Evolutionary conservation across 2,329 filamentous ascomycete genomes (phyloP).

Genomic region (Aspergillus ochraceoroseus): DNA sequence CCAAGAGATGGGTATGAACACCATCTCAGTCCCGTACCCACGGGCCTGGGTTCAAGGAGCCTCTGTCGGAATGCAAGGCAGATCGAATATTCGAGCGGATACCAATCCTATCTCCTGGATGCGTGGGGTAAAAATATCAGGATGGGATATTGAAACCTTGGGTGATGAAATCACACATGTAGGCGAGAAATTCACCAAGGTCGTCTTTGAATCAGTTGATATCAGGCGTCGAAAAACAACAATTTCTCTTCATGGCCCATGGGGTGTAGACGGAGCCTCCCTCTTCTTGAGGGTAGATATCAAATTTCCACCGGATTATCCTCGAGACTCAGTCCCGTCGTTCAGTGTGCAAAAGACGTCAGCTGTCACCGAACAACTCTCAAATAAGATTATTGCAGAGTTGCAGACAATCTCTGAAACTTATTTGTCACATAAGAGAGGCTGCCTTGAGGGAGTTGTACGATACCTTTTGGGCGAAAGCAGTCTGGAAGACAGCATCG

Average conservation of each 20-base stretch:
- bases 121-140: conserved; percentile 58
- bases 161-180: conserved; percentile 59
- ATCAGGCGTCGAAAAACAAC: conserved; percentile 51
- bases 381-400: conserved; percentile 48
- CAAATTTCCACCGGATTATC: conserved; percentile 56
- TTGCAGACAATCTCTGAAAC: conserved; percentile 53
- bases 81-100: conserved; percentile 46
- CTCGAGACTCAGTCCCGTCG: conserved; percentile 46
- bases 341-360: conserved; percentile 56
- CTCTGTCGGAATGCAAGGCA: conserved; percentile 48
- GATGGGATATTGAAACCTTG: conserved; percentile 51
- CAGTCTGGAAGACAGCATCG: conserved; percentile 54
- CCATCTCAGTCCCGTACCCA: conserved; percentile 52
- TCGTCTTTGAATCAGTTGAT: conserved; percentile 57
- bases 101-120: conserved; percentile 61
- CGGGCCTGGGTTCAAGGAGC: conserved; percentile 44
- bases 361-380: conserved; percentile 50
- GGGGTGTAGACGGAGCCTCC: conserved; percentile 50
- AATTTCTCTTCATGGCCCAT: conserved; percentile 57
- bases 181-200: conserved; percentile 57
- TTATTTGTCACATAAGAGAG: conserved; percentile 50
- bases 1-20: conserved; percentile 44
- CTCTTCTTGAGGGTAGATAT: conserved; percentile 56
- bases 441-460: conserved; percentile 58
- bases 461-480: conserved; percentile 58